A percentile compares a stretch with the other conserved stretches of the same genome.
Conservation (phyloP, 441 rosid genomes). For the Jatropha multifida region DNA sequence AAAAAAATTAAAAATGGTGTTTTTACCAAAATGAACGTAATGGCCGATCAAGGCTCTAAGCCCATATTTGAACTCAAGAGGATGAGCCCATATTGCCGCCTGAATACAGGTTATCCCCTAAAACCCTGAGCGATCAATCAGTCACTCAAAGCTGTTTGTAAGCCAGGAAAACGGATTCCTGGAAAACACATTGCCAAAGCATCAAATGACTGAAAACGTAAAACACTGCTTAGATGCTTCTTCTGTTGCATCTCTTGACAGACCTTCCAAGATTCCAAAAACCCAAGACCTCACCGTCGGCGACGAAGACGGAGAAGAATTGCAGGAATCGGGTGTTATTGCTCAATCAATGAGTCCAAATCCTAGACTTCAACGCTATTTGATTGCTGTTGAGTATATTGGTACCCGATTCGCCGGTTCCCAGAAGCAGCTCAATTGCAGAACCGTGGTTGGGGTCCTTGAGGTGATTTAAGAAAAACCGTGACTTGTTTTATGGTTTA, state of each 20-base stretch:
- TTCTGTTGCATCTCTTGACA: slow-evolving; percentile 19
- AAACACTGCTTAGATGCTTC: slow-evolving; percentile 34
- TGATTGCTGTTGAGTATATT: slow-evolving; percentile 81
- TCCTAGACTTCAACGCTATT: slow-evolving; percentile 71
- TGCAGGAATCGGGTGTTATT: slow-evolving; percentile 14
- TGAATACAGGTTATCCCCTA: background rate
- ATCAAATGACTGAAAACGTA: slow-evolving; percentile 46
- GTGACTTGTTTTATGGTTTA: background rate
- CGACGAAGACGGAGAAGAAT: slow-evolving; percentile 19
- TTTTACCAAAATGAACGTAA: no score
- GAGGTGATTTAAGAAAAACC: slow-evolving; percentile 44
- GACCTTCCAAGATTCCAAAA: slow-evolving; percentile 51
- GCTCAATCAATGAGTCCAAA: slow-evolving; percentile 44
- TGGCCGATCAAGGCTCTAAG: no score
- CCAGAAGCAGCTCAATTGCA: slow-evolving; percentile 65
- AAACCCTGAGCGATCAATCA: background rate
- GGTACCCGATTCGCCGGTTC: slow-evolving; percentile 91
- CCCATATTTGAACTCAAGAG: background rate
- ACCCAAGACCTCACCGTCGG: slow-evolving; percentile 27
- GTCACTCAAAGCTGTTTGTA: slow-evolving; percentile 19
- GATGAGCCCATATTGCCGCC: background rate
- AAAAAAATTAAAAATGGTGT: no score
- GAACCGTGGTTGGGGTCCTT: slow-evolving; percentile 84
- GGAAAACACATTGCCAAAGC: background rate
- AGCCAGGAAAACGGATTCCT: slow-evolving; percentile 26